Base-by-base conservation (phyloP, 139 green algal genomes). In the Chlorella sp. region DNA sequence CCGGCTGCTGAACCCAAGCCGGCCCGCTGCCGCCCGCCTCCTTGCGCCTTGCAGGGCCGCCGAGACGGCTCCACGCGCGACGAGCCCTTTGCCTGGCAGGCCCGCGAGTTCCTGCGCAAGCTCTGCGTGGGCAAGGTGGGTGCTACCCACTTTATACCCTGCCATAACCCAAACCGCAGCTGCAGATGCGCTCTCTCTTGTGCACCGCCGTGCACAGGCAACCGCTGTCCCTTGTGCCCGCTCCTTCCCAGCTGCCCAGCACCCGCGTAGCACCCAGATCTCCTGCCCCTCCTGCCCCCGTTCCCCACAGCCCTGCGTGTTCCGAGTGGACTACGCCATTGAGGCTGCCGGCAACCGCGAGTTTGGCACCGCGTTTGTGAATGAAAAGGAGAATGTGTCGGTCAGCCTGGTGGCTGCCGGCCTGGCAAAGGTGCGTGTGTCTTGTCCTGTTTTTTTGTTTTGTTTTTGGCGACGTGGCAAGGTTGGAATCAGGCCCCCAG, bases 341-440 rank as follows among this genome's bases (percentile, higher is more conserved):
- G 95, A 98, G 85, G 92, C 91, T 42, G 95, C 97, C 24, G 94
- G 93, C 64, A 95, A 95, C 76, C 93, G 96, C 15, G 97, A 99
- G 92, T 99, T 99, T 92, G 98, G 97, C 85, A 96, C 91, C 21
- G 93, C 99, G 0, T 99, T 99, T 90, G 78, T 99, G 2, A 92
- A 92, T 30, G 91, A 95, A 21, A 93, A 95, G 66, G 94, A 98
- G 48, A 99, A 99, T 85, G 87, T 98, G 21, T 95, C 95, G 0
- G 36, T 98, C 7, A 71, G 85, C 0, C 91, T 98, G 12, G 96
- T 97, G 4, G 61, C 93, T 1, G 90, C 86, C 4, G 98, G 98
- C 48, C 98, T 95, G 95, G 95, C 97, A 36, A 97, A 97, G 94
- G 97, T 98, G 69, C 30, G 94, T 61, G 2, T 3, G 4, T 30